A percentile compares a stretch with the other conserved stretches of the same genome.
phyloP scores from a whole-genome alignment of 2,329 filamentous ascomycete species.

The Stachybotrys chartarum region DNA sequence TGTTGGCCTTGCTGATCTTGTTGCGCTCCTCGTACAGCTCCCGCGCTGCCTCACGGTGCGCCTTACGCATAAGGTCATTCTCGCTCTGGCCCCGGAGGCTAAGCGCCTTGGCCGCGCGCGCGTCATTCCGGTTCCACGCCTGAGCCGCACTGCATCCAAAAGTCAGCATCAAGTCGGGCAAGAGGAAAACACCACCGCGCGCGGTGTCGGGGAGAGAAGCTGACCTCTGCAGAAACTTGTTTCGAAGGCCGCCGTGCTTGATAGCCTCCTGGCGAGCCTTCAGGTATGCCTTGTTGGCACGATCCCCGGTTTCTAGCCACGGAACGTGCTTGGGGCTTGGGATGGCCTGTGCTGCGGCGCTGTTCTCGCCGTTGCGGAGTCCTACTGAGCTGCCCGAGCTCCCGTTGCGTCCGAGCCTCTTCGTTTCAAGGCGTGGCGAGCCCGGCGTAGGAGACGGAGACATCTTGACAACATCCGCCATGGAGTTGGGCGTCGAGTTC shows the following conservation, averaged over 20 bases:
- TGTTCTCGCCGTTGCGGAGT: slow-evolving; percentile 66
- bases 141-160: slow-evolving; percentile 66
- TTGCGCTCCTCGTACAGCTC: slow-evolving; percentile 93
- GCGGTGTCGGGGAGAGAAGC: no score
- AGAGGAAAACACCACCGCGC: no score
- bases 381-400: slow-evolving; percentile 48
- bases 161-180: slow-evolving; percentile 3
- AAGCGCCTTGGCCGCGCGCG: slow-evolving; percentile 88
- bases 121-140: slow-evolving; percentile 98
- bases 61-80: slow-evolving; percentile 95
- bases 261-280: slow-evolving; percentile 94
- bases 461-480: slow-evolving; percentile 95
- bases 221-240: slow-evolving; percentile 94
- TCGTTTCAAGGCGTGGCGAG: slow-evolving; percentile 51
- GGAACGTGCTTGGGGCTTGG: slow-evolving; percentile 85
- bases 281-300: slow-evolving; percentile 87
- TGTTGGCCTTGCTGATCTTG: slow-evolving; percentile 48
- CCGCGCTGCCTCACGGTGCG: slow-evolving; percentile 86
- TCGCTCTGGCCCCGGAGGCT: slow-evolving; percentile 92
- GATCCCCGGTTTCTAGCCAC: slow-evolving; percentile 90
- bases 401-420: slow-evolving; percentile 55
- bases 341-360: slow-evolving; percentile 74
- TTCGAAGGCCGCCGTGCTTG: slow-evolving; percentile 90
- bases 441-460: slow-evolving; percentile 72
- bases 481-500: slow-evolving; percentile 61